Evolutionary conservation across 176 grass and related monocot genomes (phyloP).

Genomic region (Aegilops sharonensis): DNA sequence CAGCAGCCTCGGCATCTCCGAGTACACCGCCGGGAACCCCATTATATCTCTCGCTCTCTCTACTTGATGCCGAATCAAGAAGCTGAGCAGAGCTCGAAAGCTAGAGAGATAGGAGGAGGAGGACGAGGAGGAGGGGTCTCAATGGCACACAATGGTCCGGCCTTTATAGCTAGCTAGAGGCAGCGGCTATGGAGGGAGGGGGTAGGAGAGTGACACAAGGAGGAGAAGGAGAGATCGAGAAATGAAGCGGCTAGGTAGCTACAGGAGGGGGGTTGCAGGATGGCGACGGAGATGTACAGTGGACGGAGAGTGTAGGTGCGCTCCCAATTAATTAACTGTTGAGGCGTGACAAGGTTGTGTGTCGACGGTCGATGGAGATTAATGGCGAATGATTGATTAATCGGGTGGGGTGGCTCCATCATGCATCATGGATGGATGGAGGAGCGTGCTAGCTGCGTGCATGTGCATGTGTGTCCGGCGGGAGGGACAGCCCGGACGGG

Average conservation of each 20-base stretch:
- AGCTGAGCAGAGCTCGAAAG: too few species aligned
- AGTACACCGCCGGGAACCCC: constrained; percentile 71
- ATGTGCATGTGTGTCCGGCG: neutral
- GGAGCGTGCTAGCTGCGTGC: neutral
- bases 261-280: neutral
- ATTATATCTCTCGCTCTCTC: neutral
- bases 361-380: neutral
- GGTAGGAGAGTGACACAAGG: neutral
- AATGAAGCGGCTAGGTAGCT: too few species aligned
- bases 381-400: neutral
- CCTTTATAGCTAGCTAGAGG: neutral
- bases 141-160: neutral
- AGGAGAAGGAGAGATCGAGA: neutral
- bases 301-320: neutral
- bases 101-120: neutral
- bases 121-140: neutral
- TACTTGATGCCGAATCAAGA: neutral
- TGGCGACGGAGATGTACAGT: neutral
- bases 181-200: neutral
- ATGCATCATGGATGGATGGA: neutral
- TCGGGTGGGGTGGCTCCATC: neutral
- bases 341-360: neutral
- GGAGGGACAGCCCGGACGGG: neutral
- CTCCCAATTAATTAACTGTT: neutral
- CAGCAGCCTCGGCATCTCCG: constrained; percentile 59